Conservation (phyloP, 2,329 filamentous ascomycete genomes). For the Huntiella bhutanensis region DNA sequence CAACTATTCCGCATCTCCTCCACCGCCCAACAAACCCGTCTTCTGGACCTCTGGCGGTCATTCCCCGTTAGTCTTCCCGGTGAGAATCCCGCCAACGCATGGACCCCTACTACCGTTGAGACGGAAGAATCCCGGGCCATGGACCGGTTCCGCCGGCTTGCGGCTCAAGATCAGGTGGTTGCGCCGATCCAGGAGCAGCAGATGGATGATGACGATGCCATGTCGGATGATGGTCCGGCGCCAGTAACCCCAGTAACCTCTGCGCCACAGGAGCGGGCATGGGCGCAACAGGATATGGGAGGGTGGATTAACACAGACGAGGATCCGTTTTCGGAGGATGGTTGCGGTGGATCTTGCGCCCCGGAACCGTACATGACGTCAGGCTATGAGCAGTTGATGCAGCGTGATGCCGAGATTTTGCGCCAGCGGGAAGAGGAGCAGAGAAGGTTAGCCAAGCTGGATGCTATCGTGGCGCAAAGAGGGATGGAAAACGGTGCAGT, state of each 20-base stretch:
- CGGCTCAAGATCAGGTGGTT: conserved; percentile 19
- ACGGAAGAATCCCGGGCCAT: conserved; percentile 40
- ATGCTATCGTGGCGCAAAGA: conserved; percentile 16
- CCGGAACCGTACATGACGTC: conserved; percentile 71
- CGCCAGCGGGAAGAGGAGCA: conserved; percentile 7
- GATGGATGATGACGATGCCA: conserved; percentile 5
- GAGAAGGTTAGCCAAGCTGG: not conserved
- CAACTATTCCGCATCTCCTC: conserved; percentile 63
- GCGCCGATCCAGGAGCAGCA: conserved; percentile 16
- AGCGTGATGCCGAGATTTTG: conserved; percentile 36
- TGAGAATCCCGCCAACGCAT: conserved; percentile 33
- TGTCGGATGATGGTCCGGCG: conserved; percentile 7
- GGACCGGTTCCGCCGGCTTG: conserved; percentile 28
- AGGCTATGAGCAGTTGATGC: conserved; percentile 56
- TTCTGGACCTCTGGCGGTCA: conserved; percentile 74
- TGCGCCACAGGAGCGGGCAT: not conserved
- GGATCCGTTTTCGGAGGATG: conserved; percentile 19
- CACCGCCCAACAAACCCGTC: conserved; percentile 48
- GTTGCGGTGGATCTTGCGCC: conserved; percentile 18
- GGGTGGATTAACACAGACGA: conserved; percentile 8
- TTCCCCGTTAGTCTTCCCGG: conserved; percentile 45
- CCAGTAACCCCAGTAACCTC: not conserved
- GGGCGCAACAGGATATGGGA: conserved; percentile 2
- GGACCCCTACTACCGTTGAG: conserved; percentile 33
- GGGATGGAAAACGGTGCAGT: conserved; percentile 19